Evolutionary conservation across 768 basidiomycete species (phyloP), one percentile per base, ranked within the genome.

Genomic region (Lactarius vividus): DNA sequence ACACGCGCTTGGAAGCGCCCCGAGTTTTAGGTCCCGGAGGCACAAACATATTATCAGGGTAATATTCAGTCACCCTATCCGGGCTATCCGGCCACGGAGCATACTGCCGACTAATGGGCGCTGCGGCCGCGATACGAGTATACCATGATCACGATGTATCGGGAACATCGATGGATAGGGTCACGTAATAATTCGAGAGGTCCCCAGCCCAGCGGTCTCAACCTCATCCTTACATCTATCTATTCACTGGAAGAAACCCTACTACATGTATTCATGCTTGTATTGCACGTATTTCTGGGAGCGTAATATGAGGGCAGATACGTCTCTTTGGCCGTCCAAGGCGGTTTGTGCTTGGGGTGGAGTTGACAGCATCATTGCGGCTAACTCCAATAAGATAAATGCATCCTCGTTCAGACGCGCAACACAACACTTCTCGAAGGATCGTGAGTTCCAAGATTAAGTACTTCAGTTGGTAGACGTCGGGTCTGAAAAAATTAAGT

Each of bases 381-480:
- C 65, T 66, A 66, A 62, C 65, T 66, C 65, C 65, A 66, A 66
- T 62, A 66, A 66, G 65, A 66, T 66, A 66, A 66, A 66, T 66
- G 65, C 57, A 39, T 37, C 33, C 49, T 63, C 55, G 31, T 13
- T 26, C 49, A 59, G 63, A 66, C 44, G 65, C 55, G 65, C 61
- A 53, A 54, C 31, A 31, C 64, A 35, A 31, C 37, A 57, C 65
- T 66, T 66, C 65, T 66, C 61, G 65, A 66, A 66, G 60, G 61
- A 66, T 62, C 61, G 57, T 44, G 20, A 28, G 57, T 66, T 66
- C 65, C 65, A 57, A 66, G 39, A 66, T 66, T 66, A 66, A 66
- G 65, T 58, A 61, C 60, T 29, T 62, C 40, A 57, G 49, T 46
- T 46, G n/a, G 40, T 52, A 58, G 61, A 66, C 61, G 49, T 62